Percentiles rank a stretch among this genome's conserved stretches.
Conservation (phyloP, 2,329 filamentous ascomycete species). For the Passalora sequoiae region DNA sequence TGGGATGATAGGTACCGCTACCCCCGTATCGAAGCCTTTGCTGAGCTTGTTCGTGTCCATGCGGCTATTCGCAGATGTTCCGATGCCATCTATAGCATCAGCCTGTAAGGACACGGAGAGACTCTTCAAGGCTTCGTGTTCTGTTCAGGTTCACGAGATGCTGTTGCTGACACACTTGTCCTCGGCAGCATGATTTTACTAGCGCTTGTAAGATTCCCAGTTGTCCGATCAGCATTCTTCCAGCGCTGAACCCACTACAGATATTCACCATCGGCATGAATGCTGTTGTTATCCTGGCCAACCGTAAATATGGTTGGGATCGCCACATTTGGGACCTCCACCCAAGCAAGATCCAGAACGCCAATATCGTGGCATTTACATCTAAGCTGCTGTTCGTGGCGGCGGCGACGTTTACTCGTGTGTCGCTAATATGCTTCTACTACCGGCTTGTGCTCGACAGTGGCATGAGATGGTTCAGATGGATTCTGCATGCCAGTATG, state of each 20-base stretch:
- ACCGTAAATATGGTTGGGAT: slow-evolving; percentile 40
- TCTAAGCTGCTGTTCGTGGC: slow-evolving; percentile 41
- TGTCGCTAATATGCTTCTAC: slow-evolving; percentile 45
- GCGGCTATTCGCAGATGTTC: too few species aligned
- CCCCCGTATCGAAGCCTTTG: too few species aligned
- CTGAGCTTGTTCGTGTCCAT: slow-evolving; percentile 37
- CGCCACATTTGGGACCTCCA: slow-evolving; percentile 42
- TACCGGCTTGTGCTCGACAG: slow-evolving; percentile 42
- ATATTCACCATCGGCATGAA: slow-evolving; percentile 35
- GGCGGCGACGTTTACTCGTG: slow-evolving; percentile 41
- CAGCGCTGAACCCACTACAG: background rate
- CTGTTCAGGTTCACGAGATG: too few species aligned
- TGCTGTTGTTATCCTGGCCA: slow-evolving; percentile 39
- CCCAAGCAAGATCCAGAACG: slow-evolving; percentile 18
- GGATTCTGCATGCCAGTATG: slow-evolving; percentile 38
- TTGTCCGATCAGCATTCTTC: slow-evolving; percentile 3
- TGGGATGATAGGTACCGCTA: slow-evolving; percentile 41
- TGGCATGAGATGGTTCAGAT: slow-evolving; percentile 37
- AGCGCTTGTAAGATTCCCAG: background rate
- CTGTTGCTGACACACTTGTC: too few species aligned
- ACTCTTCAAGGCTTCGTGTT: too few species aligned
- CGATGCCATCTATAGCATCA: too few species aligned
- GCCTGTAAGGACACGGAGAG: too few species aligned
- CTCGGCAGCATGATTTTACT: background rate
- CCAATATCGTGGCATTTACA: slow-evolving; percentile 38